phyloP scores from a whole-genome alignment of 768 basidiomycete species.

The Tylopilus intermedius region DNA sequence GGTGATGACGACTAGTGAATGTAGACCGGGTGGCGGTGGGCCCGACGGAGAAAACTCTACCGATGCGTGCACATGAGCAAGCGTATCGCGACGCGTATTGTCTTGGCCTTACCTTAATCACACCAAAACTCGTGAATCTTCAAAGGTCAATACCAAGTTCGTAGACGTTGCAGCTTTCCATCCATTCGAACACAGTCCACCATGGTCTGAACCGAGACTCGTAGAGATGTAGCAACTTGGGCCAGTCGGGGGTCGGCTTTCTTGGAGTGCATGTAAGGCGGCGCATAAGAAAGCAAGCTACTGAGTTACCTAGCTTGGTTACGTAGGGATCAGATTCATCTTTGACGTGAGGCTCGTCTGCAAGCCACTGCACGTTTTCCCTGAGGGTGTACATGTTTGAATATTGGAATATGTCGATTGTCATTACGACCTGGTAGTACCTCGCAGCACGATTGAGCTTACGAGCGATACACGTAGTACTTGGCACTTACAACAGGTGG shows the following conservation, averaged over 20 bases:
- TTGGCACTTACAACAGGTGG: constrained; percentile 72
- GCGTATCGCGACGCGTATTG: not conserved
- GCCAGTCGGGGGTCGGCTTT: constrained; percentile 73
- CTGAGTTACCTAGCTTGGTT: constrained; percentile 56
- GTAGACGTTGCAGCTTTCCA: constrained; percentile 68
- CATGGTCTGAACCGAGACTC: constrained; percentile 73
- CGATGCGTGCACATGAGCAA: not conserved
- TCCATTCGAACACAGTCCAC: constrained; percentile 83
- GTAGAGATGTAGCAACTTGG: constrained; percentile 80
- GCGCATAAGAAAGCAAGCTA: not conserved
- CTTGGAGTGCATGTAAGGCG: constrained; percentile 32
- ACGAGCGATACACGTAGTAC: not conserved
- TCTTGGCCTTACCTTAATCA: constrained; percentile 70
- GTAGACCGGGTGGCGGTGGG: constrained; percentile 89
- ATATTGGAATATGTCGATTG: constrained; percentile 94
- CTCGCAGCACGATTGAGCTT: constrained; percentile 35
- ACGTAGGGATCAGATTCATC: constrained; percentile 93
- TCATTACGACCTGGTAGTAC: constrained; percentile 96
- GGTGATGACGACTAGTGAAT: constrained; percentile 35
- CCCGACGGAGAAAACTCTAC: constrained; percentile 85
- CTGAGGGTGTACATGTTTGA: constrained; percentile 95
- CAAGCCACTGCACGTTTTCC: constrained; percentile 82
- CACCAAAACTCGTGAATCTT: constrained; percentile 94
- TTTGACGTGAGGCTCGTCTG: constrained; percentile 76
- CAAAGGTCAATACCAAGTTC: constrained; percentile 80